Evolutionary conservation across 176 grass and related monocot genomes (phyloP).

Genomic region (Rhynchospora tenuis): DNA sequence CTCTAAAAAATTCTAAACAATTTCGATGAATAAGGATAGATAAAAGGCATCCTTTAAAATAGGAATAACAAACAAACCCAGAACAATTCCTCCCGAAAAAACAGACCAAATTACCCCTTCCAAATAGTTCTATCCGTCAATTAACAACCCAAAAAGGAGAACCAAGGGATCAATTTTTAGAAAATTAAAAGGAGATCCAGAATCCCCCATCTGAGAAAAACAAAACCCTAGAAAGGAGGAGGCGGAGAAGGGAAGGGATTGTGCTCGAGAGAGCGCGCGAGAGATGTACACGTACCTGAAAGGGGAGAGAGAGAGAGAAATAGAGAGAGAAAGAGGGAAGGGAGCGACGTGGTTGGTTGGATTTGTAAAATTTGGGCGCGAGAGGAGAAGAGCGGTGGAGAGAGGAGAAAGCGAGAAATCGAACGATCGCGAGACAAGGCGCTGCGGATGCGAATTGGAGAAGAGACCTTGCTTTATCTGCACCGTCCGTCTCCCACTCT

Average conservation of each 20-base stretch:
- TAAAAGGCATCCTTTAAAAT: neutral
- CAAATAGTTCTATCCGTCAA: neutral
- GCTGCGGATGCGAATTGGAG: slow-evolving; percentile 33
- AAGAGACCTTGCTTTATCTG: slow-evolving; percentile 28
- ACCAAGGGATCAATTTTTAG: neutral
- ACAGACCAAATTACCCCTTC: neutral
- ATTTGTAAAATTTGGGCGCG: slow-evolving; percentile 33
- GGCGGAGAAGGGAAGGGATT: neutral
- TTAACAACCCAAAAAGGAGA: neutral
- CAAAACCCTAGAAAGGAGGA: slow-evolving; percentile 22
- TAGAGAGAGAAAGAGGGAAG: neutral
- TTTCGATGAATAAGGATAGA: neutral
- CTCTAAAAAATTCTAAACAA: neutral
- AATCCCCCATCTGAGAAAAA: neutral
- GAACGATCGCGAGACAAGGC: slow-evolving; percentile 28
- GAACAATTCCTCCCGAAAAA: neutral
- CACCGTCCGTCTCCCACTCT: slow-evolving; percentile 31
- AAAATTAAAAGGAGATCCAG: neutral
- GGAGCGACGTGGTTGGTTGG: slow-evolving; percentile 27
- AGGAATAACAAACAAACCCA: neutral
- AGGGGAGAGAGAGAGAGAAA: neutral
- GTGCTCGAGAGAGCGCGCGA: neutral
- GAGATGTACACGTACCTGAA: slow-evolving; percentile 8
- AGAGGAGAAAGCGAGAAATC: slow-evolving; percentile 19
- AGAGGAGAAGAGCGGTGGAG: slow-evolving; percentile 32